Evolutionary conservation across 2,329 filamentous ascomycete genomes (phyloP).

Genomic region (Aspergillus jensenii): DNA sequence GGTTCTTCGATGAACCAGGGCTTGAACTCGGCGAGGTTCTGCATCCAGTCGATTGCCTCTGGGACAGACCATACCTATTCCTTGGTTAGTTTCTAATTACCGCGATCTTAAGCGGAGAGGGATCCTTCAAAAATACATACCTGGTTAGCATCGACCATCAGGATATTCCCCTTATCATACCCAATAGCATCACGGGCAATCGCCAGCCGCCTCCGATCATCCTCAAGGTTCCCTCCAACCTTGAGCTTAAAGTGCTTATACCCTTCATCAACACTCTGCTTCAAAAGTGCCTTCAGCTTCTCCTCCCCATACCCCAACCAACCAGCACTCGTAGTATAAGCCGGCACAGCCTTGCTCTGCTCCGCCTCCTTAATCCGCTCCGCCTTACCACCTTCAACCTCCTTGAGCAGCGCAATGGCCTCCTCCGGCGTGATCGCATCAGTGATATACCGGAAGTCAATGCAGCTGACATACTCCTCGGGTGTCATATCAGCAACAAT

Average conservation of each 20-base stretch:
- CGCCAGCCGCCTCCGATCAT: conserved; percentile 67
- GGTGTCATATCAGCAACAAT: conserved; percentile 88
- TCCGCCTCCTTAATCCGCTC: conserved; percentile 72
- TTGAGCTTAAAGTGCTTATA: conserved; percentile 91
- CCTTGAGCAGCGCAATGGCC: conserved; percentile 69
- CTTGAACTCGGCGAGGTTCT: conserved; percentile 75
- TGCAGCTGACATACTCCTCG: conserved; percentile 80
- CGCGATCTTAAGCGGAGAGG: not conserved
- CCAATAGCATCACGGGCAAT: conserved; percentile 80
- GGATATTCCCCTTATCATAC: conserved; percentile 76
- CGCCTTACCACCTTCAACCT: conserved; percentile 66
- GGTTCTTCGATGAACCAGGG: conserved; percentile 92
- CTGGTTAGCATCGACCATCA: conserved; percentile 95
- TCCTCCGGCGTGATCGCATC: conserved; percentile 89
- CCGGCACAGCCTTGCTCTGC: conserved; percentile 73
- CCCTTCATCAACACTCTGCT: conserved; percentile 72
- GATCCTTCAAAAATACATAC: conserved; percentile 35
- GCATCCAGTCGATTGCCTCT: conserved; percentile 85
- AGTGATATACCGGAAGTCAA: conserved; percentile 93
- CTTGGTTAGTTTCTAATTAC: not conserved
- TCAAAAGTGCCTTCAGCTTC: conserved; percentile 74
- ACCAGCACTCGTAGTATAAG: conserved; percentile 86
- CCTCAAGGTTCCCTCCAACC: conserved; percentile 71
- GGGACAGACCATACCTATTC: conserved; percentile 76
- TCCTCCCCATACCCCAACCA: conserved; percentile 91